Evolutionary conservation across 2,329 filamentous ascomycete genomes (phyloP), one percentile per base, ranked within the genome.

Genomic region (Sporothrix pallida): DNA sequence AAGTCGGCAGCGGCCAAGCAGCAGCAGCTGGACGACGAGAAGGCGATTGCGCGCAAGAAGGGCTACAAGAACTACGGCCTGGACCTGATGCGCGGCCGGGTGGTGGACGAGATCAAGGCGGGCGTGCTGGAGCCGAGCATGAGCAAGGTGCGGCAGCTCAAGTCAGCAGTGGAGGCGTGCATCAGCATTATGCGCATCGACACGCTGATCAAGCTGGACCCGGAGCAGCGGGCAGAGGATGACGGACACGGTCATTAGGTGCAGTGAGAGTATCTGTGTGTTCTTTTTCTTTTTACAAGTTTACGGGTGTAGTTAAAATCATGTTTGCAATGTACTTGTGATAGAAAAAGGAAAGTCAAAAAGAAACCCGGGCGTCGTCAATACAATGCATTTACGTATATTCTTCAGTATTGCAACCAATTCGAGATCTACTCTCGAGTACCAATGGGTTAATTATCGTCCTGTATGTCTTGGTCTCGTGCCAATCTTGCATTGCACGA

Each of bases 161-260:
- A 99, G 91, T 97, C 93, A 84, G 96, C 96, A 42, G 96, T 99
- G 69, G 96, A 99, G 86, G 96, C 96, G 72, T 98, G 96, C 83
- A 97, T 99, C 83, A 93, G 94, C 81, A 98, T 99, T 82, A 98
- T 99, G 96, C 90, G 96, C 80, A 99, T 99, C 81, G 96, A 99
- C 86, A 98, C 96, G 77, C 87, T 99, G 84, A 98, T 99, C 85
- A 97, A 97, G 87, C 86, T 99, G 83, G 96, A 99, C 87, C 95
- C 95, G 20, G 94, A 98, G 86, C 89, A 91, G 86, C 87, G 88
- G 80, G 86, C 85, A 56, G 88, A 90, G 80, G 92, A 97, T 84
- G 93, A 96, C 80, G 94, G 93, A 73, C 93, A 97, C 84, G 94
- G 92, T 72, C 94, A 97, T 85, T 96, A 88, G 80, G 74, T 54